Conservation (phyloP, 176 grass and related monocot genomes). For the Rhynchospora pubera region DNA sequence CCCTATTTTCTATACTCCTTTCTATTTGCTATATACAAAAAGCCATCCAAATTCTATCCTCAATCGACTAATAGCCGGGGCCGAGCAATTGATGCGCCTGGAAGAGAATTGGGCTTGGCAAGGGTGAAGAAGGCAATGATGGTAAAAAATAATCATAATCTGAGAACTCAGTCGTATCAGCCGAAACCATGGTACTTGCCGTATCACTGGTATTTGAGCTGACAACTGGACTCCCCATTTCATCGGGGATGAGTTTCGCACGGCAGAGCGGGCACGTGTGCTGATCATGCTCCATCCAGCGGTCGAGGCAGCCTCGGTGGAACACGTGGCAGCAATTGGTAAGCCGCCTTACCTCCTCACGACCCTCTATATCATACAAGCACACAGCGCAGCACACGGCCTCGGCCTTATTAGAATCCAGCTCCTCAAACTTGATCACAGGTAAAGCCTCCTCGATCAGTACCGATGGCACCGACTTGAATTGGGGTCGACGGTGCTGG, state of each 20-base stretch:
- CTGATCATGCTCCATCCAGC: constrained; percentile 66
- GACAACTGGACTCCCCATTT: background rate
- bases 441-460: constrained; percentile 56
- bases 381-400: constrained; percentile 56
- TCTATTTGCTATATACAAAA: constrained; percentile 12
- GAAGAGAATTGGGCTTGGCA: constrained; percentile 17
- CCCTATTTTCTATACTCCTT: background rate
- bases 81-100: constrained; percentile 5
- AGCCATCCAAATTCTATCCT: background rate
- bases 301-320: constrained; percentile 81
- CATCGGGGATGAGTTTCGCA: constrained; percentile 47
- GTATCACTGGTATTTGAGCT: background rate
- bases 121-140: constrained; percentile 17
- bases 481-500: constrained; percentile 36
- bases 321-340: constrained; percentile 79
- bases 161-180: background rate
- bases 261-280: constrained; percentile 81
- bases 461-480: constrained; percentile 28
- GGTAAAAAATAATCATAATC: constrained; percentile 20
- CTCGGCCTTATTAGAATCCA: constrained; percentile 19
- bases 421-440: constrained; percentile 57
- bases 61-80: background rate
- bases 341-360: constrained; percentile 66
- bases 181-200: background rate
- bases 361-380: constrained; percentile 50